Base-by-base conservation (phyloP, 1,284 basidiomycete genomes). In the Butyriboletus appendiculatus region DNA sequence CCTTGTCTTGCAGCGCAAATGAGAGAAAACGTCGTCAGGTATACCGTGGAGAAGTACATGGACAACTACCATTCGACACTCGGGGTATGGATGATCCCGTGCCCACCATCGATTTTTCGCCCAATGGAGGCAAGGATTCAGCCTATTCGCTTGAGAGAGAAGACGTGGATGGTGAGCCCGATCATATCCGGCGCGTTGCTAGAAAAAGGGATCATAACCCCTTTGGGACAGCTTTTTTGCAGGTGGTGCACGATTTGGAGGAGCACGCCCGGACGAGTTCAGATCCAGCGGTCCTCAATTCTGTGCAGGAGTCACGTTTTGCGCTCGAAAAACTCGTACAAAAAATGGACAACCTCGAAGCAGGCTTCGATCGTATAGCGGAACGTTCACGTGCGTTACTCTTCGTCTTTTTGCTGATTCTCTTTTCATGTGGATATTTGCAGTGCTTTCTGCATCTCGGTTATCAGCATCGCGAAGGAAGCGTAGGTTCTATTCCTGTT, bases 21-120 rank as follows among this genome's bases (percentile, higher is more conserved):
- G 93, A 96, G 69, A 78, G 79, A 50, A 90, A 88, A 63, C 82
- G 90, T 24, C 81, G 92, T 2, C 86, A 91, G 65, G 78, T 88
- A 20, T 91, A 93, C 62, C 81, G 88, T 33, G 81, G 86, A 15
- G 92, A 94, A 61, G 80, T 92, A 12, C 81, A 90, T 60, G 87
- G 86, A 0, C 86, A 91, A 61, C 75, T 95, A 5, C 93, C 92
- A 0, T 95, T 92, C 62, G 85, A 89, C 34, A 80, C 85, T 7
- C 76, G 77, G 50, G 87, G 86, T 14, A 81, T 92, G 82, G 88
- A 91, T 40, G 88, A 89, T 58, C 74, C 84, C 2, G 86, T 90
- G 2, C 90, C 91, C 0, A 77, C 76, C 4, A 82, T 94, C 57
- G 91, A 94, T 60, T 86, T 94, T 62, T 84, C 85, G 1, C 85